Conservation (phyloP, 306 rosid genomes). For the Cucumis melo region DNA sequence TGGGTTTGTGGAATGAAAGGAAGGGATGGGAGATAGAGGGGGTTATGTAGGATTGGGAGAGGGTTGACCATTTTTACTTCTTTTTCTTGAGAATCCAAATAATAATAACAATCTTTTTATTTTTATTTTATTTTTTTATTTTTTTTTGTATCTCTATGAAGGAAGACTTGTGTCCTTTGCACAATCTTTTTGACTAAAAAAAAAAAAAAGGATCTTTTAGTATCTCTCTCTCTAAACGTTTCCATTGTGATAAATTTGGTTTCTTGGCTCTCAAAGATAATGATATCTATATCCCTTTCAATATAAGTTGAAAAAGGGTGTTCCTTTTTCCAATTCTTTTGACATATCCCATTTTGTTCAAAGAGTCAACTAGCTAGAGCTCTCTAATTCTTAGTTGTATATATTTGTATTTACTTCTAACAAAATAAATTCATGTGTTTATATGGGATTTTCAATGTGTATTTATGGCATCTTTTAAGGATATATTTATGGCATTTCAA, state of each 20-base stretch:
- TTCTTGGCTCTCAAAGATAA: not conserved
- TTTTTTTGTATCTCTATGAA: not conserved
- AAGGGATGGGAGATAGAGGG: not conserved
- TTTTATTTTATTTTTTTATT: not conserved
- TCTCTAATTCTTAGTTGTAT: not conserved
- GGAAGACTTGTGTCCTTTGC: not conserved
- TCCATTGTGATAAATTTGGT: not conserved
- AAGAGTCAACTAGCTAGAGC: not conserved
- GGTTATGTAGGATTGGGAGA: not conserved
- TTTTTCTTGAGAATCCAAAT: not conserved
- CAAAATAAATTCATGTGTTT: not conserved
- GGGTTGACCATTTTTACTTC: slow-evolving; percentile 40
- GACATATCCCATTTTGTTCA: not conserved
- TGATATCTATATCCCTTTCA: not conserved
- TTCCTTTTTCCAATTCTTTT: not conserved
- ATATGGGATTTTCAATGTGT: too few species aligned
- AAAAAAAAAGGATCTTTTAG: not conserved
- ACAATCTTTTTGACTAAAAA: not conserved
- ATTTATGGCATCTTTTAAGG: too few species aligned
- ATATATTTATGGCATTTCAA: too few species aligned
- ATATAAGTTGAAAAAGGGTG: not conserved
- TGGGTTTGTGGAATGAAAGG: not conserved
- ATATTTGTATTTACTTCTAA: not conserved
- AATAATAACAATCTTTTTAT: not conserved
- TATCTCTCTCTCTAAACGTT: not conserved